These are phyloP conservation scores for Fraxinus dipetala DNA, from an alignment of 305 asterid species.

Conservation along the genomic window DNA sequence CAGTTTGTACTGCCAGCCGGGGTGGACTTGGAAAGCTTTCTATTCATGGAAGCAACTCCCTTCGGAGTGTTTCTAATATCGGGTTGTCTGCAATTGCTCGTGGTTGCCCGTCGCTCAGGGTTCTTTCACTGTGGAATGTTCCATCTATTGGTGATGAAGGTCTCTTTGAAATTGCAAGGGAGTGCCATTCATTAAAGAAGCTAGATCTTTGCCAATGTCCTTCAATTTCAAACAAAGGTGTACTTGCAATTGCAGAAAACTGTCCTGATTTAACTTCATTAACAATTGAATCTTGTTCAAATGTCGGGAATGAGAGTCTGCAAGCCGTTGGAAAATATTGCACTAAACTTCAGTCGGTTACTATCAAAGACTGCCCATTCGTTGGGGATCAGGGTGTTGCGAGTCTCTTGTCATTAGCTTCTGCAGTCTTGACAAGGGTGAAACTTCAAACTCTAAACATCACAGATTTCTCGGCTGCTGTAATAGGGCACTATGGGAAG, in stretches of 20 bases:
- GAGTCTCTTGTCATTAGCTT: constrained; percentile 52
- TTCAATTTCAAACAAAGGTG: constrained; percentile 57
- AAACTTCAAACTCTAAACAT: constrained; percentile 67
- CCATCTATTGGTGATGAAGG: constrained; percentile 71
- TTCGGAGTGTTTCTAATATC: constrained; percentile 46
- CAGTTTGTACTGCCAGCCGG: constrained; percentile 77
- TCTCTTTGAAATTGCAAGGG: constrained; percentile 65
- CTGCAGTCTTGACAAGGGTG: constrained; percentile 54
- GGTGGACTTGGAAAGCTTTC: constrained; percentile 95
- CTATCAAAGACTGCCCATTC: constrained; percentile 69
- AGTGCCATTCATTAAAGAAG: constrained; percentile 69
- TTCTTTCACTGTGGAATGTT: constrained; percentile 75
- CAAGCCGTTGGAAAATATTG: constrained; percentile 60
- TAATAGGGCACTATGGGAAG: constrained; percentile 76
- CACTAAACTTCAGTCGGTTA: constrained; percentile 55
- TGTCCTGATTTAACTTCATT: constrained; percentile 60
- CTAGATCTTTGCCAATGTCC: constrained; percentile 82
- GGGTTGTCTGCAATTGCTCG: constrained; percentile 77
- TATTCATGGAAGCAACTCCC: constrained; percentile 55
- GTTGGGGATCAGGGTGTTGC: constrained; percentile 81
- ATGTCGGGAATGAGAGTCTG: constrained; percentile 64
- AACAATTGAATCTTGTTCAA: constrained; percentile 67
- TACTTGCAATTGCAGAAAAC: constrained; percentile 63
- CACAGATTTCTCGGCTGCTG: constrained; percentile 71
- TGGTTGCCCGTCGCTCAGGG: constrained; percentile 80